A percentile compares a stretch with the other conserved stretches of the same genome.
phyloP scores from a whole-genome alignment of 108 stramenopile genomes.

The Cyclotella choctawhatcheeana region DNA sequence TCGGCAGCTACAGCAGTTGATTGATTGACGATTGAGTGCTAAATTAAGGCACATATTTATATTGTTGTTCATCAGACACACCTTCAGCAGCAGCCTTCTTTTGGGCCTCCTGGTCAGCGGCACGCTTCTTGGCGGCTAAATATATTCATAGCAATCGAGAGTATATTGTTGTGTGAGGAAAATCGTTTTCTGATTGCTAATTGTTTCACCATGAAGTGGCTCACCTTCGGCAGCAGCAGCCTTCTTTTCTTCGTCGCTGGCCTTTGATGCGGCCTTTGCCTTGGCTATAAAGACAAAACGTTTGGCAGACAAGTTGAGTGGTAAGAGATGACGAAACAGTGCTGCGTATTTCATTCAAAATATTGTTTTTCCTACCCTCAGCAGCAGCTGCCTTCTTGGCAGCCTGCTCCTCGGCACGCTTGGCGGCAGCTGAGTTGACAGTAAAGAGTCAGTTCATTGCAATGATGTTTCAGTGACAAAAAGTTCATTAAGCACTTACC shows the following conservation, averaged over 20 bases:
- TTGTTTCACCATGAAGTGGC: neutral
- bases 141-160: neutral
- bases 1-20: neutral
- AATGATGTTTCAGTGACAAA: too few relatives aligned
- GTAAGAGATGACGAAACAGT: neutral
- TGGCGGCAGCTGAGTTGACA: conserved; percentile 9
- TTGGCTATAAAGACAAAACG: too few relatives aligned
- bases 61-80: too few relatives aligned
- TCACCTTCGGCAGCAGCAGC: conserved; percentile 10
- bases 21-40: too few relatives aligned
- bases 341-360: neutral
- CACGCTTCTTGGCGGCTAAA: conserved; percentile 13
- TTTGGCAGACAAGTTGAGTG: too few relatives aligned
- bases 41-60: too few relatives aligned
- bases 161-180: neutral
- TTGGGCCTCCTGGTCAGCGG: conserved; percentile 46
- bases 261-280: conserved; percentile 3
- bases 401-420: conserved; percentile 13
- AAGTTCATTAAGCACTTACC: neutral
- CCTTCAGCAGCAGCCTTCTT: conserved; percentile 39
- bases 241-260: conserved; percentile 8
- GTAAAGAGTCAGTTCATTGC: neutral
- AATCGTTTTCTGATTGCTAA: neutral
- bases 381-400: conserved; percentile 9
- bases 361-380: neutral